Conservation (phyloP, 352 stramenopile genomes). For the Peronospora belbahrii region DNA sequence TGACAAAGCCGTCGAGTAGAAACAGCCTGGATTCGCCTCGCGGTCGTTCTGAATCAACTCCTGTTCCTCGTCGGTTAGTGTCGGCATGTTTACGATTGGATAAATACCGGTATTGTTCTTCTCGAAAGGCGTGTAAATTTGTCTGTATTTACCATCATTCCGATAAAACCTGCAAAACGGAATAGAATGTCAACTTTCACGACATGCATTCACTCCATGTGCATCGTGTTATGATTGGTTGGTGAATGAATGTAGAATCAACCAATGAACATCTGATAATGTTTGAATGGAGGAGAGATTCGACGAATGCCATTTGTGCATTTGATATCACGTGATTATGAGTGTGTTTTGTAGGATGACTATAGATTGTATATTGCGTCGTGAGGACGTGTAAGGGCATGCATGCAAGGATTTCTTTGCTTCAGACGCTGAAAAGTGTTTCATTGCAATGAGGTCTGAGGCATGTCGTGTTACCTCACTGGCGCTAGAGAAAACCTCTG, state of each 20-base stretch:
- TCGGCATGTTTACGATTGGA: slow-evolving; percentile 33
- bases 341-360: not conserved
- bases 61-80: slow-evolving; percentile 63
- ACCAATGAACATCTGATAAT: not conserved
- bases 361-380: slow-evolving; percentile 5
- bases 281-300: not conserved
- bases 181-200: not conserved
- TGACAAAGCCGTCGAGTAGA: slow-evolving; percentile 74
- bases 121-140: slow-evolving; percentile 7
- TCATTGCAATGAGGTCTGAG: slow-evolving; percentile 11
- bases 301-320: not conserved
- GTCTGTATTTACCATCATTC: slow-evolving; percentile 7
- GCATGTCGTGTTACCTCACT: slow-evolving; percentile 22
- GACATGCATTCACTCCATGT: not conserved
- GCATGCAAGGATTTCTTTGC: slow-evolving; percentile 20
- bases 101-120: slow-evolving; percentile 7
- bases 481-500: slow-evolving; percentile 44
- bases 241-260: not conserved
- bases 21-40: slow-evolving; percentile 62
- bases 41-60: slow-evolving; percentile 68
- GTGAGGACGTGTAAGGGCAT: slow-evolving; percentile 11
- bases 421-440: slow-evolving; percentile 30
- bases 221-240: too few relatives aligned
- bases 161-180: not conserved
- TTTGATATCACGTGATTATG: not conserved